phyloP scores from a whole-genome alignment of 2,329 filamentous ascomycete genomes.

The Colletotrichum caudatum region DNA sequence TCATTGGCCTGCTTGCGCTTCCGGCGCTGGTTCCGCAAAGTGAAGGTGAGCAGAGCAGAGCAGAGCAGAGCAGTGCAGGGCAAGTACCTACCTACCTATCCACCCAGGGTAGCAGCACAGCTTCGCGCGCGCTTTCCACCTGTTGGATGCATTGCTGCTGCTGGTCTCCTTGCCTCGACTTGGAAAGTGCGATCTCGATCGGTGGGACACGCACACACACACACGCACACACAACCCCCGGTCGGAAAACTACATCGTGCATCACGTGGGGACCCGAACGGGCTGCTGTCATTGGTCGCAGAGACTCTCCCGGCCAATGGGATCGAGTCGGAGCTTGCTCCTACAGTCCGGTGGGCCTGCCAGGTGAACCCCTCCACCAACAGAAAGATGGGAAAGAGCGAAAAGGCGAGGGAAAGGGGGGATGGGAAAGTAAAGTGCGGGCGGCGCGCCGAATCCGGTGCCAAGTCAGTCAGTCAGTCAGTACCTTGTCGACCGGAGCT shows the following conservation, averaged over 20 bases:
- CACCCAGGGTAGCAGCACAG: no score
- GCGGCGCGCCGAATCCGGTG: not conserved
- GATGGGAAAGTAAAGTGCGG: constrained; percentile 10
- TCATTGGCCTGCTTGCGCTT: not conserved
- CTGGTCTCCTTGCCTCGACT: not conserved
- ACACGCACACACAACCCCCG: not conserved
- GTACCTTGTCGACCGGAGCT: not conserved
- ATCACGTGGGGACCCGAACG: not conserved
- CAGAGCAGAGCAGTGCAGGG: no score
- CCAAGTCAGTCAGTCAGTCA: no score
- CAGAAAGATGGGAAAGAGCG: constrained; percentile 16
- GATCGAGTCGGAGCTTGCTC: constrained; percentile 36
- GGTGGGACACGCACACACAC: not conserved
- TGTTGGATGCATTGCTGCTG: not conserved
- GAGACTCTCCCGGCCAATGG: constrained; percentile 22
- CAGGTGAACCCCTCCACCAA: not conserved
- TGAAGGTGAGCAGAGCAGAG: not conserved
- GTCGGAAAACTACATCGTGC: not conserved
- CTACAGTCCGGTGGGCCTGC: not conserved
- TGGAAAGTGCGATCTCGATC: constrained; percentile 17
- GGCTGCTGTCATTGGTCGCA: constrained; percentile 17
- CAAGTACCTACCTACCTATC: no score
- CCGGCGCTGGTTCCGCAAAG: not conserved
- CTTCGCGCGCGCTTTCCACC: not conserved
- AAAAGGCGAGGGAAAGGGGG: constrained; percentile 2